Evolutionary conservation across 2,329 filamentous ascomycete species (phyloP).

Genomic region (Penicillium hordei): DNA sequence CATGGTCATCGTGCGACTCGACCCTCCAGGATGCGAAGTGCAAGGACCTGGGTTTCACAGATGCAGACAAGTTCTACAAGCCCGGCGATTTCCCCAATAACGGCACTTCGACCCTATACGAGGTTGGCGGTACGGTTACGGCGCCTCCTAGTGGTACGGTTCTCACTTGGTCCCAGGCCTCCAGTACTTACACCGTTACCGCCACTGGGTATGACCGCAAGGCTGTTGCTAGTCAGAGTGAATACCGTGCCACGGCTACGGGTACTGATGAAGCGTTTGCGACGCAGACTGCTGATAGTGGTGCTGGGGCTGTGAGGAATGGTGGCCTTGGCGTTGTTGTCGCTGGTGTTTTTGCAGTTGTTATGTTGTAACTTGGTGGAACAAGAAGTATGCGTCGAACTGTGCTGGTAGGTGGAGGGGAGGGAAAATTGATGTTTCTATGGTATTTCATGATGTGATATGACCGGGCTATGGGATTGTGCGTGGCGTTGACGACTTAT

Average conservation of each 20-base stretch:
- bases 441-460: not conserved
- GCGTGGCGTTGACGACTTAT: not conserved
- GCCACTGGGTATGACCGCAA: slow-evolving; percentile 31
- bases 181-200: slow-evolving; percentile 37
- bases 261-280: slow-evolving; percentile 5
- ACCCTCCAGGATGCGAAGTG: slow-evolving; percentile 21
- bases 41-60: slow-evolving; percentile 21
- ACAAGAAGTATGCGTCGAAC: not conserved
- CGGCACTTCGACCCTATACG: slow-evolving; percentile 33
- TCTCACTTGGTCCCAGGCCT: slow-evolving; percentile 38
- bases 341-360: slow-evolving; percentile 8
- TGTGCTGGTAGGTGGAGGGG: not conserved
- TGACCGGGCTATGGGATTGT: not conserved
- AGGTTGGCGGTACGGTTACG: slow-evolving; percentile 33
- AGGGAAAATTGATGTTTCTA: not conserved
- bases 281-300: slow-evolving; percentile 13
- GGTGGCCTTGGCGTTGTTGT: slow-evolving; percentile 7
- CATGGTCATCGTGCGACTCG: slow-evolving; percentile 23
- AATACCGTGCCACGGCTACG: slow-evolving; percentile 19
- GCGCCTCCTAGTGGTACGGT: slow-evolving; percentile 37
- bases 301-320: not conserved
- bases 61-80: slow-evolving; percentile 25
- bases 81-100: slow-evolving; percentile 24
- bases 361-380: slow-evolving; percentile 7
- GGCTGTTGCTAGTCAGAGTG: slow-evolving; percentile 20